Base-by-base conservation (phyloP, 768 basidiomycete genomes). In the Lentinula edodes region DNA sequence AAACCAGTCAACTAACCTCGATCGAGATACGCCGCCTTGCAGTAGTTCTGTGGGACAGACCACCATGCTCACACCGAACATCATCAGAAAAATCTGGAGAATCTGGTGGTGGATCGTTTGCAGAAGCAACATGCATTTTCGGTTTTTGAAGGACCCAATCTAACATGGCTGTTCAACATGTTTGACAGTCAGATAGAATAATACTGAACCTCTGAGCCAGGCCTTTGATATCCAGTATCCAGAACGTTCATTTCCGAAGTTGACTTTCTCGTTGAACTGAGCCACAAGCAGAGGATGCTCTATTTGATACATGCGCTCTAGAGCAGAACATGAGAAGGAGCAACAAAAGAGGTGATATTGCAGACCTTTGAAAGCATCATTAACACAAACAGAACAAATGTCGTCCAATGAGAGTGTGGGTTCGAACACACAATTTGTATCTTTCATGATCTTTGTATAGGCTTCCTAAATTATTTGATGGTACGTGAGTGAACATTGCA, bases 131-230 rank as follows among this genome's bases (percentile, higher is more conserved):
- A 69, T 94, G 92, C 89, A 94, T 91, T 72, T 83, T 90, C 23
- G 93, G 93, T 66, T 81, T 88, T 50, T 72, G 67, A 57, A 83
- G 72, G 69, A 77, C 77, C 93, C 93, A 95, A 70, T 91, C 93
- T 94, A 64, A 53, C 28, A 65, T 38, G 36, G 13, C 20, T 35
- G 35, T 42, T 60, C 36, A 60, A 51, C 35, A 51, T 23, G 15
- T 34, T 32, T 23, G 13, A 32, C 13, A 20, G 20, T 41, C 4
- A 28, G 23, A 43, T 7, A 42, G 28, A 23, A 34, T n/a, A n/a
- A 34, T 8, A 50, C 13, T 16, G 15, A 61, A 89, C 91, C 91
- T 82, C 81, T 88, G 3, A 89, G 70, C 93, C 93, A 94, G 6
- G 74, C 70, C 68, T 87, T 91, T 0, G 92, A 93, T 67, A 93